These are phyloP conservation scores for Debaryomycetaceae sp. DNA, from an alignment of 1,139 yeast genomes.

Conservation along the genomic window DNA sequence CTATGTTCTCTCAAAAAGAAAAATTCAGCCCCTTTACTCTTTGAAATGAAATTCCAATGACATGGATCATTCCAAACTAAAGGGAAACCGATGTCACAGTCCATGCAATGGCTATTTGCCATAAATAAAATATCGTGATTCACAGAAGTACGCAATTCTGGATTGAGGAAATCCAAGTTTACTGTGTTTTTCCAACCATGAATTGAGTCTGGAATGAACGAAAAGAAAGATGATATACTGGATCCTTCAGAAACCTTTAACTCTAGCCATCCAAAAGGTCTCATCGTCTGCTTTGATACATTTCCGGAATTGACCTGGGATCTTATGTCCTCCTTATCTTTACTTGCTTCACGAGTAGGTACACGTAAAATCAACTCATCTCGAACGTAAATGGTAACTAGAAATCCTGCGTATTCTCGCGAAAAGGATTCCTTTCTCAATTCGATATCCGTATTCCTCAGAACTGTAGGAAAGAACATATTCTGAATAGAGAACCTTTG, in stretches of 20 bases:
- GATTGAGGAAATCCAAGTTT: slow-evolving; percentile 45
- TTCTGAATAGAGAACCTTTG: slow-evolving; percentile 67
- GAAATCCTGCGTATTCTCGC: slow-evolving; percentile 57
- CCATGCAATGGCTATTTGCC: slow-evolving; percentile 57
- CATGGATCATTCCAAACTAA: slow-evolving; percentile 78
- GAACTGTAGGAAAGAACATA: slow-evolving; percentile 64
- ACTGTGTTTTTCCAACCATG: slow-evolving; percentile 61
- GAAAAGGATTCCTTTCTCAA: slow-evolving; percentile 30
- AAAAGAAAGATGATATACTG: slow-evolving; percentile 41
- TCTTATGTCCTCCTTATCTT: slow-evolving; percentile 47
- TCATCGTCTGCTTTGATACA: slow-evolving; percentile 8
- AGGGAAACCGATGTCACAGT: slow-evolving; percentile 65
- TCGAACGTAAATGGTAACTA: slow-evolving; percentile 50
- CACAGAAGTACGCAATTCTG: slow-evolving; percentile 77
- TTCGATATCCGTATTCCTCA: slow-evolving; percentile 55
- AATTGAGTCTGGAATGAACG: slow-evolving; percentile 48
- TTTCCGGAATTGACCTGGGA: slow-evolving; percentile 8
- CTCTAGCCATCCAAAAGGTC: slow-evolving; percentile 94
- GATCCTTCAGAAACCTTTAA: slow-evolving; percentile 58
- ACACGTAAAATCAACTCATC: slow-evolving; percentile 69
- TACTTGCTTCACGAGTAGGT: slow-evolving; percentile 83
- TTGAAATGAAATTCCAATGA: slow-evolving; percentile 59
- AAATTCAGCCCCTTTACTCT: slow-evolving; percentile 50
- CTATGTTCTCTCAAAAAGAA: slow-evolving; percentile 84
- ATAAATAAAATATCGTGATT: slow-evolving; percentile 78